phyloP scores from a whole-genome alignment of 768 basidiomycete species.

The Cubamyces sp. region DNA sequence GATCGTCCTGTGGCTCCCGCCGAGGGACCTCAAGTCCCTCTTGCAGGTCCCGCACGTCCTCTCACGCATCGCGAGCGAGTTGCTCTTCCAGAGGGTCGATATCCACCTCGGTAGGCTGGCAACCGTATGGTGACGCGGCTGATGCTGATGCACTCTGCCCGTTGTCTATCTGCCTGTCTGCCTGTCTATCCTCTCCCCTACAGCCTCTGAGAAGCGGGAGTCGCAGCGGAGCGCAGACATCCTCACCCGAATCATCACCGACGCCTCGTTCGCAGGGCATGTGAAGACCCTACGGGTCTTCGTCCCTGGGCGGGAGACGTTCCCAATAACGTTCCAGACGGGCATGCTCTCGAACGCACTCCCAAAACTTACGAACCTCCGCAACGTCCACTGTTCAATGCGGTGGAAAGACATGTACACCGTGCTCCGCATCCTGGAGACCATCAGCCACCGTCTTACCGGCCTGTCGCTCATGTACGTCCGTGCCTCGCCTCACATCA shows the following conservation, averaged over 20 bases:
- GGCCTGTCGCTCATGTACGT: constrained; percentile 53
- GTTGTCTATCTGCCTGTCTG: background rate
- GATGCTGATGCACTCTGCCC: constrained; percentile 12
- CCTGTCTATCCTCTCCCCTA: constrained; percentile 26
- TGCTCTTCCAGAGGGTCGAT: constrained; percentile 66
- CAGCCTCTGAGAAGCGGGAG: constrained; percentile 51
- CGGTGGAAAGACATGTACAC: constrained; percentile 54
- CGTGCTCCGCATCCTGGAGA: constrained; percentile 57
- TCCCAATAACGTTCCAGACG: constrained; percentile 64
- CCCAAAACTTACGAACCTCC: constrained; percentile 61
- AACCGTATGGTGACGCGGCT: constrained; percentile 1
- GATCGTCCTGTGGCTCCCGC: constrained; percentile 63
- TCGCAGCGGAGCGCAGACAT: constrained; percentile 73
- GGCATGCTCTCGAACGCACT: constrained; percentile 74
- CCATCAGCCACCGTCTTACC: constrained; percentile 52
- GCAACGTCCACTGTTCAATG: constrained; percentile 65
- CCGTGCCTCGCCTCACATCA: background rate
- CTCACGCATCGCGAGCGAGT: constrained; percentile 69
- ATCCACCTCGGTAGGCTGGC: constrained; percentile 55
- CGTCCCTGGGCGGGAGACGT: constrained; percentile 53
- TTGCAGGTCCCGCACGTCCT: constrained; percentile 67
- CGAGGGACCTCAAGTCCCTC: constrained; percentile 65
- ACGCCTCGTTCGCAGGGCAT: constrained; percentile 58
- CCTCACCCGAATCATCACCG: constrained; percentile 65
- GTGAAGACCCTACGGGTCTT: constrained; percentile 64